phyloP scores from a whole-genome alignment of 148 eudicot species.

The Nyssa sinensis region DNA sequence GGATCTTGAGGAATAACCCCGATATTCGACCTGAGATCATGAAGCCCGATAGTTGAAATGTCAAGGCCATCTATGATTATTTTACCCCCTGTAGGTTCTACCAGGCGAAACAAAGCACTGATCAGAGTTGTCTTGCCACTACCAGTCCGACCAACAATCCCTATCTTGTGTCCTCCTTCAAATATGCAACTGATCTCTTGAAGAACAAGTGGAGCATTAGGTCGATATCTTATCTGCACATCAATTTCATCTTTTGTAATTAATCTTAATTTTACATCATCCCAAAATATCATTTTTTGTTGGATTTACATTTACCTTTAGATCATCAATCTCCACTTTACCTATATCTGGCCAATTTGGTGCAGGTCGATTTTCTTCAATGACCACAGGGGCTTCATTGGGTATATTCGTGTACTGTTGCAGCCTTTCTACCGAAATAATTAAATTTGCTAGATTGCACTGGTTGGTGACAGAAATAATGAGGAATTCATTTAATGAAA shows the following conservation, averaged over 20 bases:
- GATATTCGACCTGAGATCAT: conserved; percentile 52
- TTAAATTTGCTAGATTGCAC: conserved; percentile 34
- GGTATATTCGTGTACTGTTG: conserved; percentile 55
- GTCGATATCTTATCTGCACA: conserved; percentile 41
- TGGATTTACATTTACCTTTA: conserved; percentile 37
- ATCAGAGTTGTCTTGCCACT: conserved; percentile 59
- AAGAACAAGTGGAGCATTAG: conserved; percentile 45
- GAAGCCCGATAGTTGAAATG: conserved; percentile 46
- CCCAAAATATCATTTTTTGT: too few species aligned
- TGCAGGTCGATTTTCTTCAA: conserved; percentile 33
- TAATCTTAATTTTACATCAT: too few species aligned
- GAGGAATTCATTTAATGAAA: conserved; percentile 38
- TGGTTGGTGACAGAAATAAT: conserved; percentile 39
- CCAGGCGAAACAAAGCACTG: conserved; percentile 50
- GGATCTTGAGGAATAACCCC: conserved; percentile 59
- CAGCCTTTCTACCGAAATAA: conserved; percentile 50
- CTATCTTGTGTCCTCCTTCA: conserved; percentile 50
- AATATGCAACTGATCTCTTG: conserved; percentile 42
- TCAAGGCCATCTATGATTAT: conserved; percentile 42
- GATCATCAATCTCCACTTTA: conserved; percentile 35
- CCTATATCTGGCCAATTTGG: conserved; percentile 40
- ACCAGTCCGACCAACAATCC: conserved; percentile 60
- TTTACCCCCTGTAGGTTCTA: conserved; percentile 50
- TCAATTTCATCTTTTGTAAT: conserved; percentile 3
- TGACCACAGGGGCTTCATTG: conserved; percentile 45